Evolutionary conservation across 495 filamentous ascomycete genomes (phyloP), one percentile per base, ranked within the genome.

Genomic region (Melanomma pulvis-pyrius): DNA sequence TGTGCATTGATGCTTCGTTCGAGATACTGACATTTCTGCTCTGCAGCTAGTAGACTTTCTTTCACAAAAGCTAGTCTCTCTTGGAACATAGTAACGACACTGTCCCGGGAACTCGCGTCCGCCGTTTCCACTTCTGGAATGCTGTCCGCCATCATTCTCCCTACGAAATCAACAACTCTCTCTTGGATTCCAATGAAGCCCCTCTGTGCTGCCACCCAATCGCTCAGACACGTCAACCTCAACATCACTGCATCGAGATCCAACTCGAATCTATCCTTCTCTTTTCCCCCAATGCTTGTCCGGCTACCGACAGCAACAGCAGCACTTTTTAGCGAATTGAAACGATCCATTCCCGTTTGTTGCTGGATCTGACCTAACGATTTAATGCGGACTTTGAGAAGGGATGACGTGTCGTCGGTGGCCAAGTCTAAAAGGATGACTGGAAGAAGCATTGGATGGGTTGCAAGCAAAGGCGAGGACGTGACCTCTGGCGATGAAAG

Each of bases 201-300:
- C 21, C 60, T 41, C 28, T 63, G 60, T 5, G 60, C 60, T 22
- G 60, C 60, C 8, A 63, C 60, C 60, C 60, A 63, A 34, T 63
- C 60, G 32, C 48, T 53, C 48, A 54, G 26, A 50, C 60, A 63
- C 2, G 60, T 63, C 32, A 63, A 30, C 34, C 60, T 49, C 22
- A 63, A 24, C 60, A 63, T 63, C 22, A 53, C 48, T 15, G 48
- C 60, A 63, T 63, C 60, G 7, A 63, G 50, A 30, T 63, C 49
- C 24, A 63, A 39, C 3, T 63, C 60, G 9, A 54, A n/a, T 29
- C 29, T 49, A n/a, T 46, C 24, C 60, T 54, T 63, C 46, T 46
- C 30, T 15, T 44, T 8, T 29, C 30, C 21, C 2, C 32, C 34
- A 34, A 58, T 46, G 22, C 55, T 58, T 1, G 30, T 58, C 30